A percentile compares a stretch with the other conserved stretches of the same genome.
These are phyloP conservation scores for Coemansia guatemalensis DNA, from an alignment of 192 early-diverging fungal species.

Conservation along the genomic window DNA sequence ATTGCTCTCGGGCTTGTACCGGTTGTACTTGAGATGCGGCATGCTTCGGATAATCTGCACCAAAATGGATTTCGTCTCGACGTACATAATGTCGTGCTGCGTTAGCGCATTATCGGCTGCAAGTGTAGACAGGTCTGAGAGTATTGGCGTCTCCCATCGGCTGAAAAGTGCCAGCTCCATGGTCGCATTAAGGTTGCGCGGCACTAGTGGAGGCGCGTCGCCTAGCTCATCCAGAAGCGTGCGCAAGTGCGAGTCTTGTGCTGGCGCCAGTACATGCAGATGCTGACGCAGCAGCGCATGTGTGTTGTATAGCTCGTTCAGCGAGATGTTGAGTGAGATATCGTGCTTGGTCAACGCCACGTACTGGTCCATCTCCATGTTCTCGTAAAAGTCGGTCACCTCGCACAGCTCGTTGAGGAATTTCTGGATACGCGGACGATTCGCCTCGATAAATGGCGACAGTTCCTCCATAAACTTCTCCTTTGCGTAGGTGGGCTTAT, in stretches of 20 bases:
- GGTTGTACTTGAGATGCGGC: conserved; percentile 62
- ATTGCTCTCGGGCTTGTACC: conserved; percentile 53
- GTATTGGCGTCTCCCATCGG: conserved; percentile 50
- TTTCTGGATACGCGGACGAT: conserved; percentile 80
- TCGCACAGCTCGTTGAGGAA: conserved; percentile 94
- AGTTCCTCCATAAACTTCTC: conserved; percentile 89
- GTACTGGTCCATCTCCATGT: conserved; percentile 98
- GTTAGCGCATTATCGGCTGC: conserved; percentile 86
- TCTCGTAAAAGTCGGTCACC: conserved; percentile 93
- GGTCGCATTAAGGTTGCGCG: conserved; percentile 46
- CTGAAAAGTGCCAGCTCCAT: conserved; percentile 51
- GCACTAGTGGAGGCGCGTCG: conserved; percentile 53
- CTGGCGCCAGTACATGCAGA: conserved; percentile 74
- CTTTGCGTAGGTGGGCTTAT: conserved; percentile 89
- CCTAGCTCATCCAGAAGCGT: conserved; percentile 80
- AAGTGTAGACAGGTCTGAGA: conserved; percentile 73
- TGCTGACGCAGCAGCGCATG: conserved; percentile 83
- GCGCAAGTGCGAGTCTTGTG: conserved; percentile 78
- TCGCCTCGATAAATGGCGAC: conserved; percentile 86
- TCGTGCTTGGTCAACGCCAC: conserved; percentile 93
- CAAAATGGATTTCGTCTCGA: conserved; percentile 92
- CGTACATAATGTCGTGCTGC: conserved; percentile 92
- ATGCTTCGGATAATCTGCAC: conserved; percentile 91
- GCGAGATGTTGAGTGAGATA: conserved; percentile 80
- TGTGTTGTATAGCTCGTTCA: conserved; percentile 96